Base-by-base conservation (phyloP, 208 protist species). In the Acanthamoeba healyi region DNA sequence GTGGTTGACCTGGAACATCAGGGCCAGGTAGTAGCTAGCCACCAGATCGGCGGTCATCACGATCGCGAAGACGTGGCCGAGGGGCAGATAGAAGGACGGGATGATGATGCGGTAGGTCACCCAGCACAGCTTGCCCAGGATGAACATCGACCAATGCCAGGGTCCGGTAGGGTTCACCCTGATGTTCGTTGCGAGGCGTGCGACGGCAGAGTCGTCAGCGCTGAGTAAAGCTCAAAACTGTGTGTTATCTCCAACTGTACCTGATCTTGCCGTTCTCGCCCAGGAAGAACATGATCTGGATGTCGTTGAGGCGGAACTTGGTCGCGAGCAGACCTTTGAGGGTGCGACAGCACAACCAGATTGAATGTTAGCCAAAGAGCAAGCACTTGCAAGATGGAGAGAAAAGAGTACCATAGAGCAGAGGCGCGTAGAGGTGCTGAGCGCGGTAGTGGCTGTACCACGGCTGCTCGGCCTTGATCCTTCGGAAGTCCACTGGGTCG, bases 1-100 rank as follows among this genome's bases (percentile, higher is more conserved):
- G 89, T 97, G 96, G 93, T 86, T 95, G 26, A 95, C 95, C 87
- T 97, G 96, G 96, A 97, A 97, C 14, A 74, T 96, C 6, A 97
- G 54, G 3, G 96, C 91, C 9, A 97, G 81, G 74, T 94, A 97
- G 32, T 95, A 97, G 63, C 86, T 89, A 12, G 95, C 82, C n/a
- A 96, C 51, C 4, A 93, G 7, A 32, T 97, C 96, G 5, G 94
- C 9, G 0, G 96, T 19, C 10, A 92, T 54, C 26, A 95, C 94
- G 34, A 90, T 70, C 6, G 61, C 29, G 22, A 96, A 26, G 44
- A 95, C 54, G n/a, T 94, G n/a, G 14, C 49, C 32, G 2, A 95
- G 46, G 26, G 56, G 86, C 19, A 84, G 89, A 24, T 51, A 58
- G 38, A 72, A 49, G 17, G 94, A 9, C 19, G 96, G 96, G n/a